Base-by-base conservation (phyloP, 2,329 filamentous ascomycete genomes). In the Verticillium klebahnii region DNA sequence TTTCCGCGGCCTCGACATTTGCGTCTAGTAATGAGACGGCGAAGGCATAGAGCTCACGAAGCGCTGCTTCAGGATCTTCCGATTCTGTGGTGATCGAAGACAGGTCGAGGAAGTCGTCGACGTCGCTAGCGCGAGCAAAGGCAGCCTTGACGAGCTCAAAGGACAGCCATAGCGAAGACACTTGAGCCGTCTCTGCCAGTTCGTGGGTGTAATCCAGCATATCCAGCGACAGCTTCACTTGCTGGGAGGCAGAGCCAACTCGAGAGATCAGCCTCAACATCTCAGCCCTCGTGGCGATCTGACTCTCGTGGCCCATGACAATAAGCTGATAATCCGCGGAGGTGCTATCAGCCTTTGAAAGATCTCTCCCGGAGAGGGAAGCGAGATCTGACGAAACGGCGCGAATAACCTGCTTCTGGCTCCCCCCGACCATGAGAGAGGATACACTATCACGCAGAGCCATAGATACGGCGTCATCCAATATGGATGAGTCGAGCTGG, bases 101-200 rank as follows among this genome's bases (percentile, higher is more conserved):
- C 14, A 84, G 75, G 67, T 88, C 84, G 8, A 96, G 75, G 45
- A 95, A 86, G 45, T 88, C 85, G 62, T 91, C 87, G 5, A 91
- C 72, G 7, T 85, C 83, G 1, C 81, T 77, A 17, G 81, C 79
- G 2, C 78, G 75, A 4, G 76, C 72, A 19, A 85, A 77, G 8
- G 82, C 79, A 3, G 84, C 81, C 69, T 88, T 87, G 9, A 93
- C 74, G 1, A 94, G 81, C 67, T 90, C 86, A 61, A 93, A 85
- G 0, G 90, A 85, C 3, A 97, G 78, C 93, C 93, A 97, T 68
- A 92, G 90, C 2, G 89, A 86, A 14, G 92, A 86, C 31, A 94
- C 74, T 65, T 88, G 85, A 39, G 80, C 78, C 19, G 85, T 78
- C 0, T 85, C 84, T 3, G 81, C 78, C 3, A 84, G 83, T 34